Evolutionary conservation across 345 rosid species (phyloP).

Genomic region (Triadica sebifera): DNA sequence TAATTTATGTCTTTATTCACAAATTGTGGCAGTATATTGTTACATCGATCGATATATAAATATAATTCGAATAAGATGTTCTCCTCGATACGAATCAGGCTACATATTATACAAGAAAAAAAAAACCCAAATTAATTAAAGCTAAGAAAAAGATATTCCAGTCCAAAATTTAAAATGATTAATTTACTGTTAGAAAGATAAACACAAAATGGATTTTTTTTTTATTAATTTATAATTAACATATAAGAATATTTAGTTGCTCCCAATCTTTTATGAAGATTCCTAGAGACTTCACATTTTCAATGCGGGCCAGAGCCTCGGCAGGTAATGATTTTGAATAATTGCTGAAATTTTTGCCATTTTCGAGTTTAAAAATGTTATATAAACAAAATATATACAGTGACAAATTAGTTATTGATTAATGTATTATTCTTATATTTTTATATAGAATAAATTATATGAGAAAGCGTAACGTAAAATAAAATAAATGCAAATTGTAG

Average conservation of each 20-base stretch:
- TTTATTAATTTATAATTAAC: slow-evolving; percentile 5
- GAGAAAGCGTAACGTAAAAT: no score
- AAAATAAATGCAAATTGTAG: no score
- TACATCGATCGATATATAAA: no score
- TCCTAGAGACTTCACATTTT: slow-evolving; percentile 25
- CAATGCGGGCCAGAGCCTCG: slow-evolving; percentile 29
- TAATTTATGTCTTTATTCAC: no score
- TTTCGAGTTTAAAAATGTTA: not conserved
- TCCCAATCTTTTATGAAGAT: slow-evolving; percentile 31
- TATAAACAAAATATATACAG: not conserved
- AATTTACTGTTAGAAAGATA: not conserved
- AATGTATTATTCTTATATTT: no score
- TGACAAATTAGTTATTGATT: not conserved
- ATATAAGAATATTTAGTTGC: not conserved
- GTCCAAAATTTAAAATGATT: slow-evolving; percentile 12
- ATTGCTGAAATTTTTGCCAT: slow-evolving; percentile 7
- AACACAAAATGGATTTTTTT: slow-evolving; percentile 13
- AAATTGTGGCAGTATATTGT: no score
- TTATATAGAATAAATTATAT: not conserved
- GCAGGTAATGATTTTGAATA: slow-evolving; percentile 30
- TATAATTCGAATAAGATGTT: no score
- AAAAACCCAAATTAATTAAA: not conserved
- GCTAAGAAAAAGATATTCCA: not conserved
- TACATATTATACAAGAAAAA: not conserved
- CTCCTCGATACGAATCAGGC: no score